Evolutionary conservation across 2,329 filamentous ascomycete species (phyloP), one percentile per base, ranked within the genome.

Genomic region (Ascochyta rabiei): DNA sequence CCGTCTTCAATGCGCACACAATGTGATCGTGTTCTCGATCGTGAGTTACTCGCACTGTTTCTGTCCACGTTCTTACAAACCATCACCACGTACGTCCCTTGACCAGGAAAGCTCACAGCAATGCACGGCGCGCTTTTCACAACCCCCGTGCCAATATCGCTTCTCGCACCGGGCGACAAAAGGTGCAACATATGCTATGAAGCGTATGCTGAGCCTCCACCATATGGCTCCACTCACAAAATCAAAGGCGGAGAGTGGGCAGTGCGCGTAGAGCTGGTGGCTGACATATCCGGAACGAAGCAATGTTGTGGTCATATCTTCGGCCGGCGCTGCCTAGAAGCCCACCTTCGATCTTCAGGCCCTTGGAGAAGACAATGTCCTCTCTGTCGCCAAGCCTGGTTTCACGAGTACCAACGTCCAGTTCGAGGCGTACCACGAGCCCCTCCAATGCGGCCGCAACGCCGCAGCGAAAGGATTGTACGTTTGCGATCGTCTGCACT

Each of bases 261-360:
- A 13, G 49, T 53, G 18, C 44, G 56, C 21, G 42, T 59, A 21
- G 52, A 59, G 0, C 15, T 50, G 37, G 39, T 54, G 1, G 48
- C 53, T 12, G 48, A 47, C 2, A 6, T 18, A 2, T 28, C 50
- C 10, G 48, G 26, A 13, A 23, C 19, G 21, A 50, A 16, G 4
- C 49, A 23, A 41, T 50, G 48, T n/a, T 59, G 53, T 38, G 35
- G 53, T 10, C 56, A 59, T 33, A 35, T 50, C 13, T 33, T 56
- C 3, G 48, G 48, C 2, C 39, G 35, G 7, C 34, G 46, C 10
- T 50, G 56, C 37, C 41, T 59, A 2, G 39, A 34, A 30, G 19
- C 34, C 13, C 35, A 56, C 10, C 33, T 56, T 19, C 46, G 40
- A 35, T 43, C 39, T 12, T 24, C 21, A 7, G 56, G 41, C 2